Conservation (phyloP, 495 filamentous ascomycete genomes). For the Lepraria neglecta region DNA sequence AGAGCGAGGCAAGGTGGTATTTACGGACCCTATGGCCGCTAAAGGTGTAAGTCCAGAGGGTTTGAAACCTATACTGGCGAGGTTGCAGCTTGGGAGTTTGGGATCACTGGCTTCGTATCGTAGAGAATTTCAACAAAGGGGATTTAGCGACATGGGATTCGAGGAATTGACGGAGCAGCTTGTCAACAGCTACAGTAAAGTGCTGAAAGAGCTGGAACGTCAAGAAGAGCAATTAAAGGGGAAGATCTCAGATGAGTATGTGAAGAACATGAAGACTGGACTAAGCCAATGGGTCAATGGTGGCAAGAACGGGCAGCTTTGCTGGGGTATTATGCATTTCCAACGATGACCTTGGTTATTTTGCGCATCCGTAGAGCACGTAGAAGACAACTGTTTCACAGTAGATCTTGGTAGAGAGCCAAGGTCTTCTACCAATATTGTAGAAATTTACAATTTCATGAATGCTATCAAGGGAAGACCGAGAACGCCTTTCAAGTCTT, state of each 20-base stretch:
- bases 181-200: conserved; percentile 19
- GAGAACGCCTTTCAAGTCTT: not conserved
- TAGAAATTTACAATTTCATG: not conserved
- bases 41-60: conserved; percentile 1
- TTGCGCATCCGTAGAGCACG: too few relatives aligned
- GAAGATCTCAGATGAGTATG: conserved; percentile 10
- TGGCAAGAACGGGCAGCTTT: conserved; percentile 13
- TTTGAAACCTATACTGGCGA: conserved; percentile 14
- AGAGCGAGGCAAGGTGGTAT: conserved; percentile 14
- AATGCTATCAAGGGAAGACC: not conserved
- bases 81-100: conserved; percentile 15
- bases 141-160: conserved; percentile 17
- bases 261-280: conserved; percentile 8
- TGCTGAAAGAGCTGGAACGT: conserved; percentile 17
- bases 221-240: conserved; percentile 14
- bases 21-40: conserved; percentile 25
- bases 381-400: not conserved
- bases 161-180: conserved; percentile 21
- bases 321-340: conserved; percentile 19
- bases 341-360: not conserved
- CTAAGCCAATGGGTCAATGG: conserved; percentile 17
- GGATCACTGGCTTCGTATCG: conserved; percentile 18
- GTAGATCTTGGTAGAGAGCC: too few relatives aligned
- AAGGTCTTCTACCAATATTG: not conserved
- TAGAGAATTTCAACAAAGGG: conserved; percentile 9